Conservation (phyloP, 1,284 basidiomycete species). For the Fomitopsis betulina region DNA sequence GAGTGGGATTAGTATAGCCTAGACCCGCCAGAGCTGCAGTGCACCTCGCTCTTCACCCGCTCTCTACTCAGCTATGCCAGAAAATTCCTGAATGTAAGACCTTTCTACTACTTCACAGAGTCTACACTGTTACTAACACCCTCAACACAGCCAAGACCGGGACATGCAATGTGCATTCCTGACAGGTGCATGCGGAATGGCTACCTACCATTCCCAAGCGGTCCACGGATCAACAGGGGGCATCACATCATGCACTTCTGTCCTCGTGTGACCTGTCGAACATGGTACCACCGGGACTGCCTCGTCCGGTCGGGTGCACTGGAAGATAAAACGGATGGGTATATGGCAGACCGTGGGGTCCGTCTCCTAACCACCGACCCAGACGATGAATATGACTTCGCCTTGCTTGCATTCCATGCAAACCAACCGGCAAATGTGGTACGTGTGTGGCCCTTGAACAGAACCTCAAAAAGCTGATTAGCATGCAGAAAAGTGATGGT, state of each 20-base stretch:
- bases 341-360: slow-evolving; percentile 11
- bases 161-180: slow-evolving; percentile 8
- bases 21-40: slow-evolving; percentile 10
- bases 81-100: slow-evolving; percentile 3
- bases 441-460: neutral
- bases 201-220: slow-evolving; percentile 19
- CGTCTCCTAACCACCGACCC: slow-evolving; percentile 19
- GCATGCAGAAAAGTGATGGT: neutral
- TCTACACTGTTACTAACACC: neutral
- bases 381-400: neutral
- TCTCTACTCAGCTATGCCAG: neutral
- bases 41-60: slow-evolving; percentile 11
- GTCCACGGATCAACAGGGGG: neutral
- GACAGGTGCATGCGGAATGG: slow-evolving; percentile 1
- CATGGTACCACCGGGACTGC: slow-evolving; percentile 22
- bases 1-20: slow-evolving; percentile 13
- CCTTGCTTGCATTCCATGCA: neutral
- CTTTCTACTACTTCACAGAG: neutral
- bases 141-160: slow-evolving; percentile 8
- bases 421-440: neutral
- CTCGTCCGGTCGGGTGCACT: slow-evolving; percentile 5
- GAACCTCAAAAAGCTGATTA: no score
- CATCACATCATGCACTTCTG: slow-evolving; percentile 23
- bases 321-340: slow-evolving; percentile 1
- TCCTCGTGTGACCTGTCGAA: slow-evolving; percentile 17